Conservation (phyloP, 1,139 yeast genomes). For the Candida tetrigidarum region DNA sequence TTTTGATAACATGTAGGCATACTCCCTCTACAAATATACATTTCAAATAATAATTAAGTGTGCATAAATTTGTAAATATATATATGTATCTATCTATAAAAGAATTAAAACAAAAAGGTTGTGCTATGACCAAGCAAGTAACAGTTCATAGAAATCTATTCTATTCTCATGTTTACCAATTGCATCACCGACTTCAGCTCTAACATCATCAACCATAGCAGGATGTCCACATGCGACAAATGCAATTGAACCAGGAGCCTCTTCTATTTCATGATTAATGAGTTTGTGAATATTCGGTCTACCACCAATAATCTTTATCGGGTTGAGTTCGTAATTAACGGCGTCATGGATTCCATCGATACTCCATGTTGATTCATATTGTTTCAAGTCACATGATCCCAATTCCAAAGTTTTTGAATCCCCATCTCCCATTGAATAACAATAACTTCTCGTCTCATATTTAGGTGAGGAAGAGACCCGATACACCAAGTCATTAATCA, state of each 20-base stretch:
- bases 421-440: constrained; percentile 3
- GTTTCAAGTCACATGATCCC: neutral
- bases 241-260: constrained; percentile 31
- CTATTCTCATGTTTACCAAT: constrained; percentile 23
- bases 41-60: no score
- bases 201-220: constrained; percentile 36
- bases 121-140: constrained; percentile 13
- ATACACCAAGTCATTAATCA: constrained; percentile 1
- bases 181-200: constrained; percentile 26
- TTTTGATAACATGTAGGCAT: no score
- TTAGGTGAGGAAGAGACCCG: neutral
- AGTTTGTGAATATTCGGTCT: constrained; percentile 30
- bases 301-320: constrained; percentile 29
- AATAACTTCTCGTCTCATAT: constrained; percentile 1
- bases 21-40: no score
- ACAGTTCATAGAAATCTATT: constrained; percentile 31
- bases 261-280: constrained; percentile 25
- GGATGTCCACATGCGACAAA: constrained; percentile 44
- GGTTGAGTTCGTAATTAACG: constrained; percentile 22
- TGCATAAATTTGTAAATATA: no score
- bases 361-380: constrained; percentile 2
- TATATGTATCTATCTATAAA: neutral
- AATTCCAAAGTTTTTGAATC: constrained; percentile 5
- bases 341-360: constrained; percentile 11
- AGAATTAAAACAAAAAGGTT: neutral